Evolutionary conservation across 495 filamentous ascomycete genomes (phyloP).

Genomic region (Tuber melanosporum): DNA sequence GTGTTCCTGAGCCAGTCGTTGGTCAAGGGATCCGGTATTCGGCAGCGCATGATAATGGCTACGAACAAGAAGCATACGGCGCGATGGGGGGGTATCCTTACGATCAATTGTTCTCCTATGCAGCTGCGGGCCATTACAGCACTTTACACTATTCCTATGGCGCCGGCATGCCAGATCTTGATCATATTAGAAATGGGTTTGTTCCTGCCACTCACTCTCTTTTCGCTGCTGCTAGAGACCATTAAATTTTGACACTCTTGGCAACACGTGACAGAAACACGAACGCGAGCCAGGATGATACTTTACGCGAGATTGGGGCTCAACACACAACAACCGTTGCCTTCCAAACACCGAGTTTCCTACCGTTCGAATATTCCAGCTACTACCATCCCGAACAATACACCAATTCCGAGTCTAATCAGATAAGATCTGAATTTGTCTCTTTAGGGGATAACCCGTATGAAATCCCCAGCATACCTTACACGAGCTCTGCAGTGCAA

Average conservation of each 20-base stretch:
- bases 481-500: not conserved
- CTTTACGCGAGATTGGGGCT: conserved; percentile 2
- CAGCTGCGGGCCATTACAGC: not conserved
- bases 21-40: not conserved
- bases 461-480: not conserved
- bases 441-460: not conserved
- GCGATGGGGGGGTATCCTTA: not conserved
- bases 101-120: not conserved
- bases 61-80: not conserved
- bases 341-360: not conserved
- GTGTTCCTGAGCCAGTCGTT: not conserved
- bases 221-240: not conserved
- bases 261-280: not conserved
- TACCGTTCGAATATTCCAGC: not conserved
- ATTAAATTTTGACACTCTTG: not conserved
- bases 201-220: not conserved
- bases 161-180: not conserved
- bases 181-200: not conserved
- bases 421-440: conserved; percentile 1
- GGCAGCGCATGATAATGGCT: not conserved
- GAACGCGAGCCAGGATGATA: not conserved
- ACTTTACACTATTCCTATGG: not conserved
- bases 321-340: not conserved
- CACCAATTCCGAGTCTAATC: not conserved
- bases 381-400: not conserved